Evolutionary conservation across 768 basidiomycete species (phyloP).

Genomic region (Termitomyces sp.): DNA sequence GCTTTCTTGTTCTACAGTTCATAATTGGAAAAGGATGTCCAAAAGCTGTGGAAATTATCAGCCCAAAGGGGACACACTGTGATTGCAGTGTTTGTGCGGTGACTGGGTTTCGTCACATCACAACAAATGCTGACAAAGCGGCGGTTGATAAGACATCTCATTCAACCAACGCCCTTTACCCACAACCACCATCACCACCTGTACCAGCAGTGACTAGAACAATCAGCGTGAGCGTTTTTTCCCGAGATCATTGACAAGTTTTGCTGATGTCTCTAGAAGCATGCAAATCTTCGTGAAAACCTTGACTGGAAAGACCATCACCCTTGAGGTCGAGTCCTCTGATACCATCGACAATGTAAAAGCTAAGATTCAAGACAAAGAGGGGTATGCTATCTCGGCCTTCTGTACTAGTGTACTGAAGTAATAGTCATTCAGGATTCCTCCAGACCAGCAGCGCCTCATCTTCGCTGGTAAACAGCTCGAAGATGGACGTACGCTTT

Average conservation of each 20-base stretch:
- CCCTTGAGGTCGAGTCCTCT: slow-evolving; percentile 8
- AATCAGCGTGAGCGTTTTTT: not conserved
- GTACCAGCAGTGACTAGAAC: not conserved
- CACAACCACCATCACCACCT: slow-evolving; percentile 9
- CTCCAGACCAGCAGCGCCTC: slow-evolving; percentile 8
- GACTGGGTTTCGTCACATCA: not conserved
- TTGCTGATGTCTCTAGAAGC: not conserved
- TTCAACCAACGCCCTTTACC: not conserved
- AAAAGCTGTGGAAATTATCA: not conserved
- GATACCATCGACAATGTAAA: slow-evolving; percentile 8
- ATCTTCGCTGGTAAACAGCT: slow-evolving; percentile 9
- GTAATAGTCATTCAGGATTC: not conserved
- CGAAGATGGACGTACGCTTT: slow-evolving; percentile 3
- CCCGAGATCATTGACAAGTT: too few species aligned
- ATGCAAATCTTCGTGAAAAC: slow-evolving; percentile 18
- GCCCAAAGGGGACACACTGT: not conserved
- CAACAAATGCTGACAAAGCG: slow-evolving; percentile 11
- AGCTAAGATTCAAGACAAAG: slow-evolving; percentile 11
- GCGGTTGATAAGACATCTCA: slow-evolving; percentile 7
- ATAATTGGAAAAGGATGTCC: not conserved
- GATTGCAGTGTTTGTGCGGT: not conserved
- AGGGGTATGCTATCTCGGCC: not conserved
- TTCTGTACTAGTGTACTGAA: not conserved
- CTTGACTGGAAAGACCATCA: slow-evolving; percentile 12
- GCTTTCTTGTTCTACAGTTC: not conserved